Evolutionary conservation across 2,329 filamentous ascomycete genomes (phyloP).

Genomic region (Trichoderma cornu-damae): DNA sequence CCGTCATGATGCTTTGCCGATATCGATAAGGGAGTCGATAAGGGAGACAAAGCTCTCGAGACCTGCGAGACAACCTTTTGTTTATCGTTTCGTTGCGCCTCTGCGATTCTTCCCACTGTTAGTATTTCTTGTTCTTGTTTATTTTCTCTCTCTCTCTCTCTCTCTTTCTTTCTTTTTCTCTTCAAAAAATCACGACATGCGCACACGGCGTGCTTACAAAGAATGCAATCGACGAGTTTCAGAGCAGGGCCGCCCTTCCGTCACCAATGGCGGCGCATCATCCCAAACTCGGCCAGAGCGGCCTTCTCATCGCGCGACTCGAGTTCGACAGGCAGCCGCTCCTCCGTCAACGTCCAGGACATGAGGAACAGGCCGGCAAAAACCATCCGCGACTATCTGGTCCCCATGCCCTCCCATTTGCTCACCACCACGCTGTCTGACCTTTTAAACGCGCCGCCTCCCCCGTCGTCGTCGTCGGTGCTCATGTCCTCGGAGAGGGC

Average conservation of each 20-base stretch:
- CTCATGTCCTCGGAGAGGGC: background rate
- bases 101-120: too few species aligned
- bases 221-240: background rate
- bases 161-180: too few species aligned
- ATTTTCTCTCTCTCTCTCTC: too few species aligned
- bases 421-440: conserved; percentile 58
- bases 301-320: background rate
- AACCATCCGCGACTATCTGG: conserved; percentile 42
- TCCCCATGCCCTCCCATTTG: conserved; percentile 59
- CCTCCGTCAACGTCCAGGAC: conserved; percentile 19
- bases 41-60: too few species aligned
- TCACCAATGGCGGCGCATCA: background rate
- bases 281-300: background rate
- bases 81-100: too few species aligned
- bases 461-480: conserved; percentile 6
- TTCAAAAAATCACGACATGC: background rate
- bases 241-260: background rate
- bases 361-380: conserved; percentile 31
- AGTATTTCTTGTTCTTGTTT: background rate
- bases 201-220: too few species aligned
- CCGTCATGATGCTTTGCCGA: background rate
- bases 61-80: too few species aligned
- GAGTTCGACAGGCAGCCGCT: background rate
- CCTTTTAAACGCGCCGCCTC: conserved; percentile 37
- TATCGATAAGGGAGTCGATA: background rate